Base-by-base conservation (phyloP, 768 basidiomycete species). In the Cubamyces lactineus region DNA sequence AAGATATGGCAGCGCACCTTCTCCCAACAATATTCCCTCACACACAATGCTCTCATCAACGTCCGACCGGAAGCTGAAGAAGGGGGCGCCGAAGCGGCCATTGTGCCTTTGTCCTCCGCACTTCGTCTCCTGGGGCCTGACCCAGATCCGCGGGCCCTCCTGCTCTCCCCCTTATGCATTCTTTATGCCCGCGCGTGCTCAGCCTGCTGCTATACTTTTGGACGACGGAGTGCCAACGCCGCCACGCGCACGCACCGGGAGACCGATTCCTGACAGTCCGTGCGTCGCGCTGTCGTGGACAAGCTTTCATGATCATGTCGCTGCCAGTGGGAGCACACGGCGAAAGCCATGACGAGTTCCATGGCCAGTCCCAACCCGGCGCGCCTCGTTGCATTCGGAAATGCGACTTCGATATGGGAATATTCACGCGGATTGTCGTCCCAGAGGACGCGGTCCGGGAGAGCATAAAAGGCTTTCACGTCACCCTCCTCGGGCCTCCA, bases 111-210 rank as follows among this genome's bases (percentile, higher is more conserved):
- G 46, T 19, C 46, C 23, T 7, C 7, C 21, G 19, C 13, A 24
- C 46, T 47, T n/a, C 46, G 19, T 47, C 46, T 47, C 46, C n/a
- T 47, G 46, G 46, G 46, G 23, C 46, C 46, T 47, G 46, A 23
- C 46, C 46, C 46, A 23, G 23, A 19, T 47, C 46, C 46, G 46
- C 46, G 46, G 45, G 34, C 34, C 11, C 34, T 5, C 4, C 5
- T 34, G 34, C 34, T 34, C 34, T 34, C 34, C 34, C n/a, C 23
- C n/a, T 24, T 9, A 12, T 23, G n/a, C 3, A 24, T 24, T 47
- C 46, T 6, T 5, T 8, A 5, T 5, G 19, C 23, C 23, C 23
- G 23, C 11, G 23, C 46, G 19, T 47, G 9, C 5, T 47, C 46
- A 24, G 13, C 21, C 7, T 24, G 23, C 19, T 7, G 19, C 12